Base-by-base conservation (phyloP, 2,329 filamentous ascomycete genomes). In the Calonectria multiphialidica region DNA sequence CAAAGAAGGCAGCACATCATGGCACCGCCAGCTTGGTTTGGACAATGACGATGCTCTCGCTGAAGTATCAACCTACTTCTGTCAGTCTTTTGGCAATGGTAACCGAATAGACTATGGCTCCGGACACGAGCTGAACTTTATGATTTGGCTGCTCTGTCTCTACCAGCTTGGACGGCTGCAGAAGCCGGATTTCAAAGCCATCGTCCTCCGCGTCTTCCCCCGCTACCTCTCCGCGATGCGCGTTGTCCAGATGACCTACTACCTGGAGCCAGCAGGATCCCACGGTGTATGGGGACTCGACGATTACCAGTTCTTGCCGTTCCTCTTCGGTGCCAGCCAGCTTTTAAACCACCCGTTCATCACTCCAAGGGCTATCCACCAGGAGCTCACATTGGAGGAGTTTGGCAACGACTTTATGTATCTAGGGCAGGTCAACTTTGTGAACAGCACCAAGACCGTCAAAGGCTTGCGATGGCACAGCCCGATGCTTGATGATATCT, bases 271-370 rank as follows among this genome's bases (percentile, higher is more conserved):
- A 2, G 97, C 97, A 0, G 97, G 97, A 16, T 98, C 96, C 1
- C 97, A 99, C 82, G 97, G 97, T 47, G 97, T 99, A 28, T 99
- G 97, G 97, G 97, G 97, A 21, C 87, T 99, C 2, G 97, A 99
- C 80, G 97, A 99, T 83, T 98, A 99, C 84, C 96, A 97, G 77
- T 99, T 99, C 84, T 87, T 98, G 1, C 97, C 97, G 0, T 99
- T 98, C 82, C 90, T 99, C 15, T 97, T 98, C 75, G 97, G 97
- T 23, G 95, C 97, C 42, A 93, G 95, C 28, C 97, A 99, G 84
- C 90, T 98, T 21, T 87, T 97, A 18, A 91, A 94, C 75, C 97
- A 99, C 81, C 93, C 88, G 49, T 98, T 90, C 83, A 94, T 94
- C 82, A 98, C 90, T 35, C 94, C 91, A 57, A 90, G 91, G 80